Percentiles rank a stretch among this genome's conserved stretches.
Conservation (phyloP, 176 grass and related monocot species). For the Musa itinerans region DNA sequence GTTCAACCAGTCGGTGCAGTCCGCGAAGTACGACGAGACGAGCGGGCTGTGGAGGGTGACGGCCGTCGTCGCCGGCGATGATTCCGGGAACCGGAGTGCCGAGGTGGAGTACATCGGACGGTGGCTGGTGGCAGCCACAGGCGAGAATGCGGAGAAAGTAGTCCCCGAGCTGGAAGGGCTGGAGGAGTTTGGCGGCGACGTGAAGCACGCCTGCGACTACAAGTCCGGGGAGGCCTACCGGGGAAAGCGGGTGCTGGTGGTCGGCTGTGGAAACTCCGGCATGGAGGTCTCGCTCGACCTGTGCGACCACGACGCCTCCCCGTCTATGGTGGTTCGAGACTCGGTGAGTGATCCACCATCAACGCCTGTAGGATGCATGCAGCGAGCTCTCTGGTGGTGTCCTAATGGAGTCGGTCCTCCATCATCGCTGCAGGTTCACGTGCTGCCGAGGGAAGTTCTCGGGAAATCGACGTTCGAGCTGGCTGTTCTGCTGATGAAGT, state of each 20-base stretch:
- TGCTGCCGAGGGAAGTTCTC: slow-evolving; percentile 66
- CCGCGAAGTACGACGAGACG: slow-evolving; percentile 45
- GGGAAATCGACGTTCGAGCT: slow-evolving; percentile 68
- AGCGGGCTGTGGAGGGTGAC: slow-evolving; percentile 43
- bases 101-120: slow-evolving; percentile 64
- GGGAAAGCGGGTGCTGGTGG: slow-evolving; percentile 62
- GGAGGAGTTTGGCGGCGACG: slow-evolving; percentile 30
- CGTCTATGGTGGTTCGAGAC: slow-evolving; percentile 72
- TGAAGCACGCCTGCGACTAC: slow-evolving; percentile 59
- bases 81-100: background rate
- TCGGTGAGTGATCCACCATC: slow-evolving; percentile 36
- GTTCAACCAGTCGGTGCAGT: slow-evolving; percentile 59
- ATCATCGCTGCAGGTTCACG: slow-evolving; percentile 43
- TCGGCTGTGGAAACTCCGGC: slow-evolving; percentile 80
- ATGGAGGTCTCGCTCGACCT: slow-evolving; percentile 91
- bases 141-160: slow-evolving; percentile 72
- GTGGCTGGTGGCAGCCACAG: slow-evolving; percentile 74
- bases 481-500: slow-evolving; percentile 44
- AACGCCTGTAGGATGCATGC: background rate
- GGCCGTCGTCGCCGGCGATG: slow-evolving; percentile 10
- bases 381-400: background rate
- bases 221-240: slow-evolving; percentile 53
- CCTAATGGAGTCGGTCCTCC: background rate
- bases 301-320: slow-evolving; percentile 61
- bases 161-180: slow-evolving; percentile 52